Evolutionary conservation across 2,329 filamentous ascomycete species (phyloP).

Genomic region (Botrytis fabae): DNA sequence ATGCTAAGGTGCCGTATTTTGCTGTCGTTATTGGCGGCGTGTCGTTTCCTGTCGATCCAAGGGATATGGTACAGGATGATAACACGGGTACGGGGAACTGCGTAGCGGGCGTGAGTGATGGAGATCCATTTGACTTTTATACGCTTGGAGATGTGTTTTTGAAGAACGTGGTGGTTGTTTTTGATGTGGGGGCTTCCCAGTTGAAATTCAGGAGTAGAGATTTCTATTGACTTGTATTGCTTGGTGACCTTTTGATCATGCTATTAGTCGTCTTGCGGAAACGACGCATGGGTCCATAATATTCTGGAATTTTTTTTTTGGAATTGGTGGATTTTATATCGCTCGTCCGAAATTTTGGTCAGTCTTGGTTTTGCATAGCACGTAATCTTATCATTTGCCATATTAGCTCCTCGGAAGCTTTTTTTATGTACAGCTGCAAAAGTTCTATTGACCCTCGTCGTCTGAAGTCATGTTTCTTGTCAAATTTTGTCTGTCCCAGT

Average conservation of each 20-base stretch:
- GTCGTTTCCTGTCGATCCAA: conserved; percentile 23
- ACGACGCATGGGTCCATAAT: not conserved
- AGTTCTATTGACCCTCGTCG: not conserved
- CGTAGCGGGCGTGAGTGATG: conserved; percentile 18
- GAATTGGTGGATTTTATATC: not conserved
- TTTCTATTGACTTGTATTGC: not conserved
- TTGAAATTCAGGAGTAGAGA: conserved; percentile 43
- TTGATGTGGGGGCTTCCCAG: conserved; percentile 49
- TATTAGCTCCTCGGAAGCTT: not conserved
- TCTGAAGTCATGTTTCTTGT: not conserved
- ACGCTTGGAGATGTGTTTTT: conserved; percentile 53
- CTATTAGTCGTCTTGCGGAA: not conserved
- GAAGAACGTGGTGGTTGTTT: conserved; percentile 52
- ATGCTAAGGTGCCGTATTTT: conserved; percentile 26
- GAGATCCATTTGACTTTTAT: conserved; percentile 44
- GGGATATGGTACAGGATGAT: conserved; percentile 29
- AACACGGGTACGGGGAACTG: conserved; percentile 16
- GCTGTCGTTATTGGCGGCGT: conserved; percentile 28
- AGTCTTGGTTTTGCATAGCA: not conserved
- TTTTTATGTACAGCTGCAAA: not conserved
- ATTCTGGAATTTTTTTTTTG: too few relatives aligned
- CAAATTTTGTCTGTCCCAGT: not conserved
- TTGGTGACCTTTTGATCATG: not conserved
- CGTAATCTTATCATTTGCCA: not conserved
- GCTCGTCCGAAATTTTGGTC: not conserved